These are phyloP conservation scores for Breviolum minutum DNA, from an alignment of 73 alveolate species.

Conservation along the genomic window DNA sequence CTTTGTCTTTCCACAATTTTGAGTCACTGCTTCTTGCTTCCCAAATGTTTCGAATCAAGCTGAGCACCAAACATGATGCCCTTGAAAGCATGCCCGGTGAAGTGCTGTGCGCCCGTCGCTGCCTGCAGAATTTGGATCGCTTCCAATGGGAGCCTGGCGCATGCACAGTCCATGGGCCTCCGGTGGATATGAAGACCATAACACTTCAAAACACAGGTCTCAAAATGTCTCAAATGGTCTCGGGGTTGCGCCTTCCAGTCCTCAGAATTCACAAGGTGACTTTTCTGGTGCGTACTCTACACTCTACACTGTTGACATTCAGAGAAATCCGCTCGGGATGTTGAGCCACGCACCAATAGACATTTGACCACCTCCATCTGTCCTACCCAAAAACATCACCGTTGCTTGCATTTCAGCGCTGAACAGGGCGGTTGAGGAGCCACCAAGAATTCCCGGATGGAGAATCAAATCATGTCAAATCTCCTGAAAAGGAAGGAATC, in stretches of 20 bases:
- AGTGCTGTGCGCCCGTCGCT: conserved; percentile 90
- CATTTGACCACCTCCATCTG: conserved; percentile 55
- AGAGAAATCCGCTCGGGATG: not conserved
- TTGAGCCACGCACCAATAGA: conserved; percentile 20
- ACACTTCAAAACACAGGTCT: not conserved
- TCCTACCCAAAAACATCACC: not conserved
- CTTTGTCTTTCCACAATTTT: too few relatives aligned
- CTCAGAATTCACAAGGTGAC: not conserved
- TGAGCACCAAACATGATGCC: conserved; percentile 38
- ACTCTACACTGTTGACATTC: not conserved
- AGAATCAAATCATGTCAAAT: too few relatives aligned
- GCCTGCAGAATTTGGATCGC: conserved; percentile 53
- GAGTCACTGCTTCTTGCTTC: not conserved
- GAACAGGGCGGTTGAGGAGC: too few relatives aligned
- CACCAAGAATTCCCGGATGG: not conserved
- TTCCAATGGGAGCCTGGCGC: conserved; percentile 78
- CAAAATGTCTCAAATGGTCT: too few relatives aligned
- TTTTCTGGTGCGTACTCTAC: too few relatives aligned
- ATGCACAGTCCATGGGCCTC: not conserved
- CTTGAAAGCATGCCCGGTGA: conserved; percentile 88
- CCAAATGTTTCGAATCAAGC: not conserved
- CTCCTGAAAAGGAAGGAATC: too few relatives aligned
- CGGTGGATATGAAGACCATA: not conserved
- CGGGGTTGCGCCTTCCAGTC: conserved; percentile 60
- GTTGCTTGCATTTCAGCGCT: too few relatives aligned